Base-by-base conservation (phyloP, 2,329 filamentous ascomycete species). In the Cercospora zeina region DNA sequence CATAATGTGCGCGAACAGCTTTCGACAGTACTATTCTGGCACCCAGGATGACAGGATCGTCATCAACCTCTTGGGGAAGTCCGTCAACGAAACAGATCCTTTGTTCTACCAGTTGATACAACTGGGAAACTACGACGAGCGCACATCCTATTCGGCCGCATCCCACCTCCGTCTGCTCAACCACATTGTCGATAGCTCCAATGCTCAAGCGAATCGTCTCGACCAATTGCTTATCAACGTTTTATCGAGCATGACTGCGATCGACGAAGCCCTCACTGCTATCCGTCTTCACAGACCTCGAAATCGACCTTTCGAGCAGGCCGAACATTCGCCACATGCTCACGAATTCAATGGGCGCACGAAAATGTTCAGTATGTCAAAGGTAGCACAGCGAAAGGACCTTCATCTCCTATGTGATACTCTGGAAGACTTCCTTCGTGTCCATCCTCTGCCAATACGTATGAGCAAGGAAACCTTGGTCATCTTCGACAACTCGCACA, bases 281-380 rank as follows among this genome's bases (percentile, higher is more conserved):
- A 21, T 64, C 11, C 50, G 34, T 3, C n/a, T 45, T 5, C 58
- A 58, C 7, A 27, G 62, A 1, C 58, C 62, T 16, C 61, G 49
- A 3, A 49, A 33, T 11, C 42, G 24, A 8, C 36, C 37, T 1
- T 34, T 49, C 7, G 39, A 49, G 24, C 21, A 37, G 3, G 7
- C 16, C 5, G 31, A 24, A 9, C 11, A 14, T 11, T 45, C 21
- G 3, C 14, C 1, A 11, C 14, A 6, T 36, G 39, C 14, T 21
- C 8, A 30, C 14, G 4, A 39, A 30, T 21, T 8, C 13, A 34
- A 16, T 7, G 37, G 2, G n/a, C n/a, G 37, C 37, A 42, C 6
- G 16, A 7, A 8, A 3, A 19, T 6, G n/a, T 16, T 16, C 37
- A 3, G 1, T 5, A 3, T 10, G 5, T 42, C n/a, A n/a, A 42